phyloP scores from a whole-genome alignment of 495 filamentous ascomycete species.

The Neurospora terricola region DNA sequence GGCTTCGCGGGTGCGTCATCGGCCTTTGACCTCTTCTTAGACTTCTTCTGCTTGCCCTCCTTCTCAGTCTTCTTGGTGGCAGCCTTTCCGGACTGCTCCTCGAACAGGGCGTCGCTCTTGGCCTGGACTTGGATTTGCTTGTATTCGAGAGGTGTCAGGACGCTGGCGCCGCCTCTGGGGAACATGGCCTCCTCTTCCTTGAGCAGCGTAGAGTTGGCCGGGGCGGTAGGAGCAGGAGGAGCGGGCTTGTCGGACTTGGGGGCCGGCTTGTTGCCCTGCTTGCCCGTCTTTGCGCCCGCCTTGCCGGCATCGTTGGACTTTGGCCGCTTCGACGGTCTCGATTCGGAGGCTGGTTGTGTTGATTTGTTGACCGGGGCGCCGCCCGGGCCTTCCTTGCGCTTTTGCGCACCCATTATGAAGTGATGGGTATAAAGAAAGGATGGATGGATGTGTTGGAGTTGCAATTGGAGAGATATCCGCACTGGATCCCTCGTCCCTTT shows the following conservation, averaged over 20 bases:
- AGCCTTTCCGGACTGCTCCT: constrained; percentile 51
- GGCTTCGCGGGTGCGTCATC: constrained; percentile 30
- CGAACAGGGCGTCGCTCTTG: constrained; percentile 84
- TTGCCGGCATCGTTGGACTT: constrained; percentile 28
- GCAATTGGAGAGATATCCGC: constrained; percentile 14
- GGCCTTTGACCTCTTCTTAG: constrained; percentile 42
- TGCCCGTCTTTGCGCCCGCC: constrained; percentile 11
- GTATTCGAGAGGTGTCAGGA: constrained; percentile 85
- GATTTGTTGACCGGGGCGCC: constrained; percentile 30
- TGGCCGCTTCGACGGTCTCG: constrained; percentile 33
- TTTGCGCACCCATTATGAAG: constrained; percentile 32
- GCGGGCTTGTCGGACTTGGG: constrained; percentile 19
- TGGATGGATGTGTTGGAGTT: not conserved
- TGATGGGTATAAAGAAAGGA: not conserved
- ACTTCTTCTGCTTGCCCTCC: constrained; percentile 39
- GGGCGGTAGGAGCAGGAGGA: not conserved
- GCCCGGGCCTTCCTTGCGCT: constrained; percentile 37
- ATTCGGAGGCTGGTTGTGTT: constrained; percentile 19
- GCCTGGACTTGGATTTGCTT: constrained; percentile 96
- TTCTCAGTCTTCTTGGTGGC: constrained; percentile 34
- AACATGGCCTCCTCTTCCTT: constrained; percentile 81
- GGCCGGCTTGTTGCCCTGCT: constrained; percentile 9
- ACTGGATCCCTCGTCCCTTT: constrained; percentile 7
- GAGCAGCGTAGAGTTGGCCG: constrained; percentile 21
- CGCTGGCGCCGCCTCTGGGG: constrained; percentile 82